phyloP scores from a whole-genome alignment of 768 basidiomycete genomes.

The Epithele typhae region DNA sequence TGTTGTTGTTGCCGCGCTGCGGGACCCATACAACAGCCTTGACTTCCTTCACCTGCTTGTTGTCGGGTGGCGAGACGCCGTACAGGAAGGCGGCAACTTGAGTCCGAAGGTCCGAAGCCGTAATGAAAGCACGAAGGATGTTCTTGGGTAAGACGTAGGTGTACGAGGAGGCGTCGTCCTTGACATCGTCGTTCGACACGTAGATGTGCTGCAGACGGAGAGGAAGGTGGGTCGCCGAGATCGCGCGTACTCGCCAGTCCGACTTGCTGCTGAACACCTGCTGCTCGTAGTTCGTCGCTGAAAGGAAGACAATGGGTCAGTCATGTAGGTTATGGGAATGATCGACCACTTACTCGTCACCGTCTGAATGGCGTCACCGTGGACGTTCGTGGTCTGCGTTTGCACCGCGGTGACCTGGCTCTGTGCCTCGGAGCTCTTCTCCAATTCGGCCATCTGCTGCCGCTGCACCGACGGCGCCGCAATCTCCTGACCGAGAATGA shows the following conservation, averaged over 20 bases:
- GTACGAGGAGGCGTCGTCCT: conserved; percentile 91
- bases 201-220: conserved; percentile 98
- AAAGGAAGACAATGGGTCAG: conserved; percentile 1
- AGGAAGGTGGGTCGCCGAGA: conserved; percentile 93
- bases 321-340: background rate
- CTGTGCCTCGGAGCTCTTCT: conserved; percentile 93
- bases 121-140: conserved; percentile 88
- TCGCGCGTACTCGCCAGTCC: conserved; percentile 98
- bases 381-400: conserved; percentile 96
- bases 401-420: conserved; percentile 94
- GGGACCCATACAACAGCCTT: conserved; percentile 98
- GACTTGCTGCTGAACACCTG: conserved; percentile 99
- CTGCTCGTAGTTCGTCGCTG: conserved; percentile 95
- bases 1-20: conserved; percentile 93
- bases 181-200: conserved; percentile 98
- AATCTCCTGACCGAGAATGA: conserved; percentile 98
- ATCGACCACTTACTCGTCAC: conserved; percentile 67
- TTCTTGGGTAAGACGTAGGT: conserved; percentile 99
- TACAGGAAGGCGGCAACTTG: conserved; percentile 95
- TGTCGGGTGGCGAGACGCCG: conserved; percentile 89
- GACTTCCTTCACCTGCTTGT: conserved; percentile 98
- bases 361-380: conserved; percentile 93
- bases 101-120: conserved; percentile 89
- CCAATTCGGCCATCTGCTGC: conserved; percentile 98
- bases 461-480: conserved; percentile 93